phyloP scores from a whole-genome alignment of 768 basidiomycete genomes.

The Pulveroboletus sp. region DNA sequence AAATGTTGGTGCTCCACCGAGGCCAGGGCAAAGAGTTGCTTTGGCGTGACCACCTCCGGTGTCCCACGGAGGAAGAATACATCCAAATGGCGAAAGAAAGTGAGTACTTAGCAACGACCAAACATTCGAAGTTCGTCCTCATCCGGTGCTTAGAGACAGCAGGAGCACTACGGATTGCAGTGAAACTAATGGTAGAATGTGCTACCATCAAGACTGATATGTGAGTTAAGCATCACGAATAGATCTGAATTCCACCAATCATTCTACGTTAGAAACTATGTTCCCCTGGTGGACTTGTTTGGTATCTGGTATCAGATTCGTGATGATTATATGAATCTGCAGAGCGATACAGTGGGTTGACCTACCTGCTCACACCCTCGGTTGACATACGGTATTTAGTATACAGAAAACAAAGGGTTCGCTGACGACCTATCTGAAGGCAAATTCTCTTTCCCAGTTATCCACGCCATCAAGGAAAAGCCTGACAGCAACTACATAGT shows the following conservation, averaged over 20 bases:
- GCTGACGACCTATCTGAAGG: slow-evolving; percentile 95
- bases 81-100: slow-evolving; percentile 95
- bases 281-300: slow-evolving; percentile 89
- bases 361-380: too few relatives aligned
- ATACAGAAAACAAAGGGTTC: slow-evolving; percentile 79
- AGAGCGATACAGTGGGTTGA: slow-evolving; percentile 79
- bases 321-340: slow-evolving; percentile 94
- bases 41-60: slow-evolving; percentile 87
- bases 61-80: slow-evolving; percentile 93
- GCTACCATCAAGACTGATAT: slow-evolving; percentile 53
- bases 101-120: slow-evolving; percentile 31
- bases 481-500: slow-evolving; percentile 74
- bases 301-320: slow-evolving; percentile 92
- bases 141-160: slow-evolving; percentile 70
- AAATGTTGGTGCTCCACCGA: slow-evolving; percentile 83
- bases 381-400: too few relatives aligned
- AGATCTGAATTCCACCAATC: background rate
- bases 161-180: slow-evolving; percentile 82
- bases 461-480: slow-evolving; percentile 83
- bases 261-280: slow-evolving; percentile 67
- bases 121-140: background rate
- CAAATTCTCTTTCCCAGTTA: slow-evolving; percentile 95
- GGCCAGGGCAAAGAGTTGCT: slow-evolving; percentile 91
- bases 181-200: slow-evolving; percentile 95
- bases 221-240: slow-evolving; percentile 37